Evolutionary conservation across 1,139 yeast species (phyloP), one percentile per base, ranked within the genome.

Genomic region (Suhomyces yuchorum): DNA sequence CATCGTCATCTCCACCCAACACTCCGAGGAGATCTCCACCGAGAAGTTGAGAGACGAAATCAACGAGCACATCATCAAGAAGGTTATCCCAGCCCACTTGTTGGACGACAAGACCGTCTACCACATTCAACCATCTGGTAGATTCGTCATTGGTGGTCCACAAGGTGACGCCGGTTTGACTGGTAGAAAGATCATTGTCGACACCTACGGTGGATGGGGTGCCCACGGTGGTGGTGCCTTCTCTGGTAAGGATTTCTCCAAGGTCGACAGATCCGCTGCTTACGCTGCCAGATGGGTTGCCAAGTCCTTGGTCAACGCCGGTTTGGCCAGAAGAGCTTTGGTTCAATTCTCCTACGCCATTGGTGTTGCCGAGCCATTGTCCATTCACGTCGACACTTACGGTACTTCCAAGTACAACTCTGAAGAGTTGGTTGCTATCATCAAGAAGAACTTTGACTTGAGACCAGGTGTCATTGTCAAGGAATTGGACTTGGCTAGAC

Each of bases 161-260:
- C 99, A 93, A 79, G 99, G 99, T 83, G 99, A 93, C 71, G 99
- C 99, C 59, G 99, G 99, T 81, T 81, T 93, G 67, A 93, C 99
- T 62, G 99, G 99, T 75, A 91, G 99, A 81, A 93, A 93, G 83
- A 93, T 93, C 73, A 93, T 93, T 68, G 99, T 93, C 70, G 99
- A 93, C 77, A 96, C 99, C 57, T 93, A 93, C 79, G 99, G 99
- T 81, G 99, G 99, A 66, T 95, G 99, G 95, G 97, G 99, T 77
- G 98, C 99, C 66, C 99, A 93, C 82, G 99, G 99, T 78, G 99
- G 99, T 82, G 99, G 99, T 84, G 99, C 99, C 59, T 93, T 95
- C 91, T 88, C 97, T 56, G 99, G 99, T 77, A 93, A 93, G 83
- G 99, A 93, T 77, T 93, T 90, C 88, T 90, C 98, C 71, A 93